phyloP scores from a whole-genome alignment of 331 rosid species.

The Quercus lobata region DNA sequence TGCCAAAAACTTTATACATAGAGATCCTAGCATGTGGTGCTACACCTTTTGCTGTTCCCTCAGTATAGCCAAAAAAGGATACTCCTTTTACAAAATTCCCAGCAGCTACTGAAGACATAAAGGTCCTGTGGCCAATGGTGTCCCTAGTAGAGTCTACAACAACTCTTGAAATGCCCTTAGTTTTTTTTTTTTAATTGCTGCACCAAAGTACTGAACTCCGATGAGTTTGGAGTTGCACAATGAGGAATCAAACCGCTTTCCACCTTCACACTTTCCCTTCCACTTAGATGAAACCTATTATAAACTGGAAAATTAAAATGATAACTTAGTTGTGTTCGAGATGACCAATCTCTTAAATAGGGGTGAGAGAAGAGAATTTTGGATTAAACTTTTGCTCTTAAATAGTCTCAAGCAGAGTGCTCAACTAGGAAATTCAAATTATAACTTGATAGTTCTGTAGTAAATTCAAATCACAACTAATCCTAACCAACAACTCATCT shows the following conservation, averaged over 20 bases:
- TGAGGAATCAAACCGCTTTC: conserved; percentile 26
- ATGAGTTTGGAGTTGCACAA: conserved; percentile 28
- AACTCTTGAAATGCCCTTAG: not conserved
- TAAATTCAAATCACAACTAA: too few species aligned
- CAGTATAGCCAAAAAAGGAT: conserved; percentile 28
- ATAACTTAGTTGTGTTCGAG: too few species aligned
- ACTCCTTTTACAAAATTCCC: conserved; percentile 15
- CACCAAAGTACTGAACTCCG: conserved; percentile 19
- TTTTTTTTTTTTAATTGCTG: not conserved
- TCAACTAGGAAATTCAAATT: too few species aligned
- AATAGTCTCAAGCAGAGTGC: too few species aligned
- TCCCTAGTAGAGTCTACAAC: conserved; percentile 23
- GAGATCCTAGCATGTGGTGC: conserved; percentile 20
- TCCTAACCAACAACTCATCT: too few species aligned
- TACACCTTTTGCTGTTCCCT: conserved; percentile 20
- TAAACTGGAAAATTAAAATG: too few species aligned
- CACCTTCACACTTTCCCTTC: conserved; percentile 12
- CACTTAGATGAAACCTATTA: too few species aligned
- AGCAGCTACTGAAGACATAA: conserved; percentile 21
- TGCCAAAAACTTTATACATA: conserved; percentile 22
- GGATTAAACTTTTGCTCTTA: too few species aligned
- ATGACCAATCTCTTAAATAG: too few species aligned
- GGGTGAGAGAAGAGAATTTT: too few species aligned
- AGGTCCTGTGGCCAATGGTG: conserved; percentile 26
- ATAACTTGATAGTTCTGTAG: too few species aligned